These are phyloP conservation scores for Entelexis paramagnoliae DNA, from an alignment of 1,139 yeast genomes.

Conservation along the genomic window DNA sequence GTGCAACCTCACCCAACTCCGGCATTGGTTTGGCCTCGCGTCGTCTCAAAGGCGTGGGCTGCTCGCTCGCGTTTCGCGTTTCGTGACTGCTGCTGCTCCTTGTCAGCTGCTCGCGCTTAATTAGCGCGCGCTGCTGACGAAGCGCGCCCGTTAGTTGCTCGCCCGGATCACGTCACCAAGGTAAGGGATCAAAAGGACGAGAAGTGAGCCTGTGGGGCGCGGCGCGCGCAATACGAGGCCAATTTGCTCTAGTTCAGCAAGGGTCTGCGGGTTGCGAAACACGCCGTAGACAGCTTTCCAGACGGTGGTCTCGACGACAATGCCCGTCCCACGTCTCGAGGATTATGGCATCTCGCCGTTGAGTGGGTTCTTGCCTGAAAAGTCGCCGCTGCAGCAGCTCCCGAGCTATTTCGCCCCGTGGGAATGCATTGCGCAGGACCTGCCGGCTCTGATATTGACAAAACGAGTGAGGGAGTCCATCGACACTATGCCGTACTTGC, in stretches of 20 bases:
- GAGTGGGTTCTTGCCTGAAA: conserved; percentile 70
- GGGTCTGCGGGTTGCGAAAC: not conserved
- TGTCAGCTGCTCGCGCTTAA: not conserved
- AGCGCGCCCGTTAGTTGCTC: not conserved
- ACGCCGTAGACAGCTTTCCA: not conserved
- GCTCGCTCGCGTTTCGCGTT: not conserved
- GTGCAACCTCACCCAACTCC: conserved; percentile 40
- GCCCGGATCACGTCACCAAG: not conserved
- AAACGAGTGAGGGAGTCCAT: conserved; percentile 49
- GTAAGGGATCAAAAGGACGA: not conserved
- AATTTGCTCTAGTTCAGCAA: not conserved
- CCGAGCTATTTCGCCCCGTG: conserved; percentile 66
- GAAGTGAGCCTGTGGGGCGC: not conserved
- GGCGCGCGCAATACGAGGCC: not conserved
- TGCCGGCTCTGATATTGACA: conserved; percentile 66
- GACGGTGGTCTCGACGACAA: not conserved
- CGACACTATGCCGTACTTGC: conserved; percentile 49
- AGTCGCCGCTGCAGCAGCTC: conserved; percentile 50
- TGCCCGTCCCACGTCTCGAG: conserved; percentile 10
- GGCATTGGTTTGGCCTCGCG: conserved; percentile 28
- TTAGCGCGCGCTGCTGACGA: not conserved
- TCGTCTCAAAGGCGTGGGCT: not conserved
- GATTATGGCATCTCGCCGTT: conserved; percentile 57
- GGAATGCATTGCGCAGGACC: conserved; percentile 56
- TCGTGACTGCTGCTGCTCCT: not conserved